These are phyloP conservation scores for Bacidia rubella DNA, from an alignment of 495 filamentous ascomycete species.

Conservation along the genomic window DNA sequence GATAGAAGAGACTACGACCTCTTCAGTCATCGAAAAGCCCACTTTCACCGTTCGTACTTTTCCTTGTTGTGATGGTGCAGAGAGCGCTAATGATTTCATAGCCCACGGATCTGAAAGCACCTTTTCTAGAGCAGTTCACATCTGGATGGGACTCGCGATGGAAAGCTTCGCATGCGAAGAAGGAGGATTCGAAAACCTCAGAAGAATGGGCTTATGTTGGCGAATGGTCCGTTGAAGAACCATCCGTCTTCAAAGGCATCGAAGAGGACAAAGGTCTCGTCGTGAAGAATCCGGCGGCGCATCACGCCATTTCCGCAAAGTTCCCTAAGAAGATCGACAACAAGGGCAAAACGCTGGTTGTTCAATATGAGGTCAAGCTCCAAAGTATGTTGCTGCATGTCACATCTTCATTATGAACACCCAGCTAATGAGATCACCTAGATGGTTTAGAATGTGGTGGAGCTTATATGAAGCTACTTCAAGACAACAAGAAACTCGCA, in stretches of 20 bases:
- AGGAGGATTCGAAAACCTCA: conserved; percentile 70
- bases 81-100: conserved; percentile 27
- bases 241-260: conserved; percentile 80
- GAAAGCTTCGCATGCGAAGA: conserved; percentile 92
- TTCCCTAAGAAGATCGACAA: conserved; percentile 94
- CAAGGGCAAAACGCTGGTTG: conserved; percentile 90
- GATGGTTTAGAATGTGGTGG: conserved; percentile 96
- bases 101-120: conserved; percentile 78
- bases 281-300: conserved; percentile 89
- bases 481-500: conserved; percentile 94
- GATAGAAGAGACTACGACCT: conserved; percentile 35
- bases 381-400: conserved; percentile 52
- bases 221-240: conserved; percentile 95
- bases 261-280: conserved; percentile 94
- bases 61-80: conserved; percentile 6
- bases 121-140: conserved; percentile 97
- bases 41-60: conserved; percentile 69
- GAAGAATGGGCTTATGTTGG: conserved; percentile 98
- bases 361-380: conserved; percentile 99
- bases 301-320: conserved; percentile 99
- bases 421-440: conserved; percentile 24
- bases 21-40: conserved; percentile 51
- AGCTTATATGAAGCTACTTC: conserved; percentile 97
- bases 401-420: too few relatives aligned
- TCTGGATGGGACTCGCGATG: conserved; percentile 85